These are phyloP conservation scores for Wickerhamomyces queroliae DNA, from an alignment of 805 yeast species.

Conservation along the genomic window DNA sequence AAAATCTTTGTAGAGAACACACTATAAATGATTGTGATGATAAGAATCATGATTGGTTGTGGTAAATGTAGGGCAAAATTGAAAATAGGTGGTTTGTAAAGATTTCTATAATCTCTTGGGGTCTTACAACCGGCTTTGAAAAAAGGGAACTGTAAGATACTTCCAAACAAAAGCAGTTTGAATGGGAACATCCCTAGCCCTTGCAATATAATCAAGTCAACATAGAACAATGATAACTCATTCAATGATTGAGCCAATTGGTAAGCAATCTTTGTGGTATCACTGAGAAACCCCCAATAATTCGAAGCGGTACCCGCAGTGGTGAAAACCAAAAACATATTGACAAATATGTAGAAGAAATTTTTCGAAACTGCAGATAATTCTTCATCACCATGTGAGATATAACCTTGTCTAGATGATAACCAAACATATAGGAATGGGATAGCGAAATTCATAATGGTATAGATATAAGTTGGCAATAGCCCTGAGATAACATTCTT, in stretches of 20 bases:
- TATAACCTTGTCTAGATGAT: slow-evolving; percentile 79
- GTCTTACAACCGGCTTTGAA: slow-evolving; percentile 63
- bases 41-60: slow-evolving; percentile 80
- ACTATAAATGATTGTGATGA: slow-evolving; percentile 81
- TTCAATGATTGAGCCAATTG: slow-evolving; percentile 79
- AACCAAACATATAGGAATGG: slow-evolving; percentile 86
- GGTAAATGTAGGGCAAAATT: slow-evolving; percentile 90
- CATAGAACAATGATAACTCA: slow-evolving; percentile 81
- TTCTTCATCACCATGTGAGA: slow-evolving; percentile 91
- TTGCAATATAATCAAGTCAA: slow-evolving; percentile 76
- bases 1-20: slow-evolving; percentile 85
- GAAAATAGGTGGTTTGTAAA: slow-evolving; percentile 86
- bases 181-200: slow-evolving; percentile 90
- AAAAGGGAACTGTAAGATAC: slow-evolving; percentile 67
- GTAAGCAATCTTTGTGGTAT: slow-evolving; percentile 83
- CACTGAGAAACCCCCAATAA: slow-evolving; percentile 75
- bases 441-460: slow-evolving; percentile 72
- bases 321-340: slow-evolving; percentile 89
- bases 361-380: slow-evolving; percentile 85
- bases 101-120: slow-evolving; percentile 71
- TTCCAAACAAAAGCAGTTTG: slow-evolving; percentile 75
- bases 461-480: slow-evolving; percentile 86
- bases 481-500: slow-evolving; percentile 79
- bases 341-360: slow-evolving; percentile 91
- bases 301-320: slow-evolving; percentile 88